Base-by-base conservation (phyloP, 2,329 filamentous ascomycete genomes). In the Thermoascus crustaceus region DNA sequence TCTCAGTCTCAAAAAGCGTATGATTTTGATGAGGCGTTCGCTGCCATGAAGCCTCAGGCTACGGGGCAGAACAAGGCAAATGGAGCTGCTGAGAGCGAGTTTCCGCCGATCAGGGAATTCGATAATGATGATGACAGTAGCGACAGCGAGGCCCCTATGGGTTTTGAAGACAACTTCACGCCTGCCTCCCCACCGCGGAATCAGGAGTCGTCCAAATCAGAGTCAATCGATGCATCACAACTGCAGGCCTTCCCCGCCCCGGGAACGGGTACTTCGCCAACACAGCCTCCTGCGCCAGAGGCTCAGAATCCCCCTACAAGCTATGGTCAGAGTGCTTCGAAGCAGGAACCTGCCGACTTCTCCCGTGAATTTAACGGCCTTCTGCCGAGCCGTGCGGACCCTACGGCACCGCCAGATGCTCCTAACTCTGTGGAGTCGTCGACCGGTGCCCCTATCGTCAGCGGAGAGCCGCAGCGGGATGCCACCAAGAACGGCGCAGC, bases 101-200 rank as follows among this genome's bases (percentile, higher is more conserved):
- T 96, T 54, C 91, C 91, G 20, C 91, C 89, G 1, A 94, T 96
- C 41, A 80, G 82, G n/a, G 85, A 89, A 55, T 65, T 95, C 39
- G 73, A 78, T 19, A 82, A 88, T 38, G 85, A 83, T 19, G 86
- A 93, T 39, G 82, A 80, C 19, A 81, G 79, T 36, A 83, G 77
- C 40, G 84, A 85, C 31, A 75, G 76, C 32, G 86, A 85, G 26
- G 66, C 49, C 5, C 53, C 52, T 19, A 39, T 64, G 49, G 86
- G 88, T 0, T 96, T 96, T 54, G 89, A 93, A 32, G 91, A 98
- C 54, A 82, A 95, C 58, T 96, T 96, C 55, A 80, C 83, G 0
- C 78, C 84, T 9, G 73, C 75, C 19, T 72, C 66, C 27, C 61
- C 69, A 1, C 49, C 51, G 4, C 50, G 48, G 30, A 41, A 41